These are phyloP conservation scores for Pyricularia grisea DNA, from an alignment of 2,329 filamentous ascomycete species.

Conservation along the genomic window DNA sequence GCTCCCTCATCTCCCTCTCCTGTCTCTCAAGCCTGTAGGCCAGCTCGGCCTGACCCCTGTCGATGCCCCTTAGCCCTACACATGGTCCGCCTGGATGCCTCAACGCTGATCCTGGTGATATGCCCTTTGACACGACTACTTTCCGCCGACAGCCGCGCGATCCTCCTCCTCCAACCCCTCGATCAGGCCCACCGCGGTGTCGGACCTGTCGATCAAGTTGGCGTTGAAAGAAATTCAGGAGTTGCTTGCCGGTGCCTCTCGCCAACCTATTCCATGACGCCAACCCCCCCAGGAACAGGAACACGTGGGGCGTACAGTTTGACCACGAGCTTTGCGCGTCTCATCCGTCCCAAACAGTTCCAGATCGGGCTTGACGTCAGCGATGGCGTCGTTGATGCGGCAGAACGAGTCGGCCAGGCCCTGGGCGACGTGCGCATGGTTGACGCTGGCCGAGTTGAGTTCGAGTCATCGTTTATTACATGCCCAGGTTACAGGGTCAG, in stretches of 20 bases:
- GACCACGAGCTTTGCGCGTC: not conserved
- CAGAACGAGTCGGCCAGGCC: too few species aligned
- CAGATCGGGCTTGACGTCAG: not conserved
- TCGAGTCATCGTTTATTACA: too few species aligned
- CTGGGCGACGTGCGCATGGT: too few species aligned
- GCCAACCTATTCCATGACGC: conserved; percentile 15
- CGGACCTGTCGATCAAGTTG: conserved; percentile 7
- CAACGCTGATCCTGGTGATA: not conserved
- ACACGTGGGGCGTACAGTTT: conserved; percentile 17
- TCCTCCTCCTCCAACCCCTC: conserved; percentile 2
- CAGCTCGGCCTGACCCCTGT: not conserved
- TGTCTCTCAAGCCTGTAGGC: too few species aligned
- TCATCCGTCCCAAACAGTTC: not conserved
- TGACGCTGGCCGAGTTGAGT: too few species aligned
- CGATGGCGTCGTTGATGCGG: too few species aligned
- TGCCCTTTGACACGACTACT: conserved; percentile 9
- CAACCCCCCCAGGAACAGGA: conserved; percentile 13
- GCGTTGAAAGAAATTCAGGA: conserved; percentile 14
- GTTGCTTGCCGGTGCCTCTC: conserved; percentile 7
- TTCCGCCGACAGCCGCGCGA: conserved; percentile 8
- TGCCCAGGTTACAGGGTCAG: not conserved
- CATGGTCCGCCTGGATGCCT: not conserved
- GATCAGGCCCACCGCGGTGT: conserved; percentile 9
- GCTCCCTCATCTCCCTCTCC: not conserved
- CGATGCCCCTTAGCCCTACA: not conserved